Percentiles rank a stretch among this genome's conserved stretches.
Conservation (phyloP, 495 filamentous ascomycete species). For the Ascodesmis nigricans region DNA sequence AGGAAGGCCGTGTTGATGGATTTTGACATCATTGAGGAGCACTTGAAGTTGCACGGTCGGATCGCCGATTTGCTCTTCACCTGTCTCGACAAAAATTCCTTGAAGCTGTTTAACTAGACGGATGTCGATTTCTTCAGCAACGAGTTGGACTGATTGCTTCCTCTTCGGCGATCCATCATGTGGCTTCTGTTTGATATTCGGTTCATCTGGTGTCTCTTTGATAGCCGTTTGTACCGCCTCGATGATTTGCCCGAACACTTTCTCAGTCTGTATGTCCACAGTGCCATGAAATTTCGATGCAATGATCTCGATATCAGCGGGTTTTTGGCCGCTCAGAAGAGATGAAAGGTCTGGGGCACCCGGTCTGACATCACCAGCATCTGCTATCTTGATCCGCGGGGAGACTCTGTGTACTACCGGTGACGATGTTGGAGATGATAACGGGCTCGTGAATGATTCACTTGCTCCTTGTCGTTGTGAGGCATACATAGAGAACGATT, state of each 20-base stretch:
- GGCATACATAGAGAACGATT: conserved; percentile 33
- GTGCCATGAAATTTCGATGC: conserved; percentile 34
- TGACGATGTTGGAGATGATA: conserved; percentile 5
- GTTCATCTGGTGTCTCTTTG: conserved; percentile 12
- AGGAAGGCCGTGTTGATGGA: conserved; percentile 21
- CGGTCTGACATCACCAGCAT: conserved; percentile 2
- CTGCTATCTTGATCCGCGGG: conserved; percentile 12
- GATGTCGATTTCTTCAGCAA: conserved; percentile 25
- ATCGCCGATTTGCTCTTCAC: conserved; percentile 6
- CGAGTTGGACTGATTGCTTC: conserved; percentile 29
- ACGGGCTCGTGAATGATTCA: conserved; percentile 8
- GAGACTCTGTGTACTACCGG: conserved; percentile 1
- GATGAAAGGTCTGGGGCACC: neutral
- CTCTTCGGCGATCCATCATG: conserved; percentile 7
- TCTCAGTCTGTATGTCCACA: conserved; percentile 48
- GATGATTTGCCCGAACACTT: conserved; percentile 39
- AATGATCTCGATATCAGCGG: conserved; percentile 29
- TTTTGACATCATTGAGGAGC: conserved; percentile 26
- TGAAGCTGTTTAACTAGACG: conserved; percentile 31
- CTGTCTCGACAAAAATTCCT: conserved; percentile 21
- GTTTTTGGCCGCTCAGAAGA: neutral
- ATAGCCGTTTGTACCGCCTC: conserved; percentile 31
- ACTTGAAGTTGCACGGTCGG: conserved; percentile 28
- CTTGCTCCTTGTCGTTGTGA: too few species aligned
- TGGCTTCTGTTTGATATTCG: conserved; percentile 8